A percentile compares a stretch with the other conserved stretches of the same genome.
phyloP scores from a whole-genome alignment of 257 asterid species.

The Coffea eugenioides region DNA sequence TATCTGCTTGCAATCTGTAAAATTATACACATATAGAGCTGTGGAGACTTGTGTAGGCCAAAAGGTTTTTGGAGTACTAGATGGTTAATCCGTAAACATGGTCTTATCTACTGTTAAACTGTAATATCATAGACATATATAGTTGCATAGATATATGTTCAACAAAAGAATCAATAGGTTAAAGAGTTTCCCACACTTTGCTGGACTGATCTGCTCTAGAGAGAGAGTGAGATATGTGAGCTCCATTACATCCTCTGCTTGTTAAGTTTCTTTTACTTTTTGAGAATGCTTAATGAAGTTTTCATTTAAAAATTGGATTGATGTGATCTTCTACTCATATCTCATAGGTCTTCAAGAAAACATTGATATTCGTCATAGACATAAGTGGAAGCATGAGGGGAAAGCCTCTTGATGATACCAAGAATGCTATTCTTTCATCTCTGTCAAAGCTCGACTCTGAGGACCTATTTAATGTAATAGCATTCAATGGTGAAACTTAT shows the following conservation, averaged over 20 bases:
- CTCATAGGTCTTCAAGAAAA: constrained; percentile 41
- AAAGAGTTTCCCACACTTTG: neutral
- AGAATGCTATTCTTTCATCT: constrained; percentile 36
- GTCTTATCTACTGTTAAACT: neutral
- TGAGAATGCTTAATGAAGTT: neutral
- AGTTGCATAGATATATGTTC: neutral
- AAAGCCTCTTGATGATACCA: constrained; percentile 39
- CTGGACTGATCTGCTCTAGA: neutral
- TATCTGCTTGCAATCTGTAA: neutral
- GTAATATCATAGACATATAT: neutral
- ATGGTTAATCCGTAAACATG: neutral
- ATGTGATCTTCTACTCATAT: constrained; percentile 2
- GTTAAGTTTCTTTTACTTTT: neutral
- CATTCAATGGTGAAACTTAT: constrained; percentile 36
- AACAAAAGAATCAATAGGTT: neutral
- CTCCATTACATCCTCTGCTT: neutral
- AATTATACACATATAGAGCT: neutral
- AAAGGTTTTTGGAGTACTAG: neutral
- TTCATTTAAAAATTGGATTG: constrained; percentile 5
- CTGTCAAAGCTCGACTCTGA: constrained; percentile 37
- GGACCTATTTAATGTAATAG: constrained; percentile 38
- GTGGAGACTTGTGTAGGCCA: no score
- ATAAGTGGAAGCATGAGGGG: constrained; percentile 53
- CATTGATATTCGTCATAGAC: constrained; percentile 44
- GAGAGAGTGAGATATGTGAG: neutral